These are phyloP conservation scores for Fusarium abutilonis DNA, from an alignment of 2,329 filamentous ascomycete species.

Conservation along the genomic window DNA sequence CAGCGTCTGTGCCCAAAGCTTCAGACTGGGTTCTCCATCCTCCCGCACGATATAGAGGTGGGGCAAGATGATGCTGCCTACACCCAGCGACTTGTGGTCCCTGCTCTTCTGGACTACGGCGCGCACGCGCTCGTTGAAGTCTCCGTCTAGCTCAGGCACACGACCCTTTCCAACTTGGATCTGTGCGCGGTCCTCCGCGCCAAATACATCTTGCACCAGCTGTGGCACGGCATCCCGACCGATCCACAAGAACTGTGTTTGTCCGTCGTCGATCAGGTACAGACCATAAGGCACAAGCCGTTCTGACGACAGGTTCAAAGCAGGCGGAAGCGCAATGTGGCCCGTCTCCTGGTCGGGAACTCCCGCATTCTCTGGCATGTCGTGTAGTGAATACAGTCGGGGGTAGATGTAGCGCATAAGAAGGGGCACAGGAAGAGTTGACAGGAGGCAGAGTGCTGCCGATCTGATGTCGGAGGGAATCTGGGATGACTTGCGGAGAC, in stretches of 20 bases:
- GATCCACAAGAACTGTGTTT: slow-evolving; percentile 97
- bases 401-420: slow-evolving; percentile 94
- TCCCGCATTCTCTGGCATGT: slow-evolving; percentile 95
- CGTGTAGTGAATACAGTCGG: slow-evolving; percentile 85
- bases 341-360: slow-evolving; percentile 85
- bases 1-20: slow-evolving; percentile 96
- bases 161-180: slow-evolving; percentile 91
- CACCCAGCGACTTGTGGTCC: slow-evolving; percentile 85
- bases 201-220: slow-evolving; percentile 89
- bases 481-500: slow-evolving; percentile 89
- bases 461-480: slow-evolving; percentile 94
- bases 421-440: slow-evolving; percentile 88
- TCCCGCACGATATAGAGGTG: slow-evolving; percentile 94
- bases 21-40: slow-evolving; percentile 93
- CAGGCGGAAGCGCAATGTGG: slow-evolving; percentile 86
- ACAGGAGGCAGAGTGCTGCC: slow-evolving; percentile 91
- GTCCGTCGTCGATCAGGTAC: slow-evolving; percentile 96
- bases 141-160: slow-evolving; percentile 88
- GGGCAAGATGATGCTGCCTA: slow-evolving; percentile 91
- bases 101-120: slow-evolving; percentile 91
- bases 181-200: slow-evolving; percentile 81
- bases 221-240: slow-evolving; percentile 93
- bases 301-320: slow-evolving; percentile 87
- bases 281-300: slow-evolving; percentile 88
- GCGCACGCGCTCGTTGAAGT: slow-evolving; percentile 94